Percentiles rank a stretch among this genome's conserved stretches.
Conservation (phyloP, 805 yeast species). For the Kodamaea kakaduensis region DNA sequence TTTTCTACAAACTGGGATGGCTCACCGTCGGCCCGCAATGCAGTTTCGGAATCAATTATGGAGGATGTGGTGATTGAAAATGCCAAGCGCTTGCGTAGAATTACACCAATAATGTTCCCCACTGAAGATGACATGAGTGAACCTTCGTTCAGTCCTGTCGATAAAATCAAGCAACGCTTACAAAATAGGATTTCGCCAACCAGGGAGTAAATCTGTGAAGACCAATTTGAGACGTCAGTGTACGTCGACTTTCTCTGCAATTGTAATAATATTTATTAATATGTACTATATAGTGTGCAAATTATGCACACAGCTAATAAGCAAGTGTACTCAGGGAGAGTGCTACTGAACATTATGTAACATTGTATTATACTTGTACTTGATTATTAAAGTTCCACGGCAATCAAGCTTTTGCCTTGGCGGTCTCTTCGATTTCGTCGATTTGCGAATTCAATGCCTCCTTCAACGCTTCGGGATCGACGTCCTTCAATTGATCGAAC, state of each 20-base stretch:
- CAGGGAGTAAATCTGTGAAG: background rate
- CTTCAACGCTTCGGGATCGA: conserved; percentile 10
- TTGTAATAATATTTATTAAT: no score
- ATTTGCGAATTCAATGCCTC: conserved; percentile 11
- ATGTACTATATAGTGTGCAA: no score
- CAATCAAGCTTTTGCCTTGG: no score
- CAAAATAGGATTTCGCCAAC: conserved; percentile 4
- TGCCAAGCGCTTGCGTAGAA: conserved; percentile 31
- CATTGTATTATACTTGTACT: no score
- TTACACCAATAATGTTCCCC: conserved; percentile 37
- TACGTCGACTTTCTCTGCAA: no score
- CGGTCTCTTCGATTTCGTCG: conserved; percentile 9
- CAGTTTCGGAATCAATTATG: conserved; percentile 5
- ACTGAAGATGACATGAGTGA: conserved; percentile 22
- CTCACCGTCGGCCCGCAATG: conserved; percentile 1
- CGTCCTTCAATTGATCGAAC: no score
- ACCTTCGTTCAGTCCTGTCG: conserved; percentile 30
- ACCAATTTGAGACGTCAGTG: background rate
- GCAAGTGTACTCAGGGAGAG: no score
- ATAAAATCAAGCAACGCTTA: conserved; percentile 24
- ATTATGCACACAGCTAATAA: no score
- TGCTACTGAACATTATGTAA: no score
- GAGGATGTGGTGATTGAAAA: conserved; percentile 24
- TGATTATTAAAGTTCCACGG: no score
- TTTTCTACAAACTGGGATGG: conserved; percentile 10